Conservation (phyloP, 164 flowering plant species). For the Vitis vinifera region ASM3070453v1 NC_081818.1:28520001-28520500, state of each 20-base stretch:
- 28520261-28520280: background rate
- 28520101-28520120: too few relatives aligned
- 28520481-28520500: constrained; percentile 41
- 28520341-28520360: constrained; percentile 20
- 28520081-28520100: too few relatives aligned
- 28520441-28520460: constrained; percentile 51
- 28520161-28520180: too few relatives aligned
- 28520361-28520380: constrained; percentile 28
- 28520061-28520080: too few relatives aligned
- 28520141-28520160: background rate
- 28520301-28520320: constrained; percentile 45
- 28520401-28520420: constrained; percentile 39
- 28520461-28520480: constrained; percentile 49
- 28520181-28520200: background rate
- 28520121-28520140: background rate
- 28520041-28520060: too few relatives aligned
- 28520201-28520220: constrained; percentile 15
- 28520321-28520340: constrained; percentile 20
- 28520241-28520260: constrained; percentile 10
- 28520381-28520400: constrained; percentile 51
- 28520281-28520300: constrained; percentile 44
- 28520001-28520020: too few relatives aligned
- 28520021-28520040: too few relatives aligned
- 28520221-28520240: constrained; percentile 19
- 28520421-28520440: constrained; percentile 40